Conservation (phyloP, 176 grass and related monocot genomes). For the Raddia distichophylla region DNA sequence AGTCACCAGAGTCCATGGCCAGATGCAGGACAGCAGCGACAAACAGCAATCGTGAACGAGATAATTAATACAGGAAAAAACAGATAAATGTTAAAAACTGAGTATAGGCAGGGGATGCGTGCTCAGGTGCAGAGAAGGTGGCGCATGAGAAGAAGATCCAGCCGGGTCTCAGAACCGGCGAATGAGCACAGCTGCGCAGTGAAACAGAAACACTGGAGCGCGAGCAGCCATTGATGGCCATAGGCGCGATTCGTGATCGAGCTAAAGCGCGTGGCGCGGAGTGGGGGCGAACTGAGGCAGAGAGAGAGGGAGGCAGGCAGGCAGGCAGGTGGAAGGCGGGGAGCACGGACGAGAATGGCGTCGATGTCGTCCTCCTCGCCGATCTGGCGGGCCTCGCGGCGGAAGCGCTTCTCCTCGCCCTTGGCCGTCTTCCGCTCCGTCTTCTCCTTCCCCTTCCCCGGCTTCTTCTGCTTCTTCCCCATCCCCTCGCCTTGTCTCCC, state of each 20-base stretch:
- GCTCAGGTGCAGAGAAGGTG: neutral
- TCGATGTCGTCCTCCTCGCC: constrained; percentile 94
- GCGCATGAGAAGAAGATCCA: neutral
- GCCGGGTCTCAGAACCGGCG: neutral
- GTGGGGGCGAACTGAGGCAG: neutral
- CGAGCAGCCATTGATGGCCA: neutral
- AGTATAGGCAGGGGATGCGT: neutral
- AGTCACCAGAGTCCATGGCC: neutral
- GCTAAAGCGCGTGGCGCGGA: neutral
- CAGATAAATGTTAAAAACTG: neutral
- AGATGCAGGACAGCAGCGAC: neutral
- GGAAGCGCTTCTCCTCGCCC: constrained; percentile 86
- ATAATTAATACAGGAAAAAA: neutral
- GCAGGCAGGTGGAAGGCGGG: no score
- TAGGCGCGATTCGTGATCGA: neutral
- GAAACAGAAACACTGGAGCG: neutral
- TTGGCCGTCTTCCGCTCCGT: constrained; percentile 89
- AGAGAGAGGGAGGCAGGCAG: neutral
- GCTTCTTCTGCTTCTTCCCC: constrained; percentile 97
- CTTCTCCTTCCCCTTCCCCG: constrained; percentile 94
- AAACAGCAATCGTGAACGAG: neutral
- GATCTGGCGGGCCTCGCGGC: constrained; percentile 71
- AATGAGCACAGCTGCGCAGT: neutral
- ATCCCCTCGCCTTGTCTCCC: constrained; percentile 27
- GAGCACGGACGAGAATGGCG: constrained; percentile 73